Evolutionary conservation across 1,284 basidiomycete genomes (phyloP).

Genomic region (Pisolithus thermaeus): DNA sequence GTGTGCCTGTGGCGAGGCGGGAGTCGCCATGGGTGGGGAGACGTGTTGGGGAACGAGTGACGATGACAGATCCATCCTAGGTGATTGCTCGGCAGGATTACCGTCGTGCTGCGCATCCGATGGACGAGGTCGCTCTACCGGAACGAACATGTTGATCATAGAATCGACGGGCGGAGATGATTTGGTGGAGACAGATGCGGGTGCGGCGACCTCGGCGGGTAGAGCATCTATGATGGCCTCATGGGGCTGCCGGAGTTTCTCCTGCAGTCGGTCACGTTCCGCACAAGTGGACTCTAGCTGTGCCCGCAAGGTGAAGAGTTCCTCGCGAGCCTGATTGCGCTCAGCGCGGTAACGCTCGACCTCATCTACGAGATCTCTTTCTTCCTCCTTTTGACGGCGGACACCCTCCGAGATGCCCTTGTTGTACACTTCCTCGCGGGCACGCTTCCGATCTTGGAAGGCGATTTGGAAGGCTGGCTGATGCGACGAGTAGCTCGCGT

Average conservation of each 20-base stretch:
- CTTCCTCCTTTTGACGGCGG: conserved; percentile 31
- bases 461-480: conserved; percentile 35
- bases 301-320: conserved; percentile 28
- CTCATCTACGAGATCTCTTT: conserved; percentile 26
- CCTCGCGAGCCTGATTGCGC: conserved; percentile 30
- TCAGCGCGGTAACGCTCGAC: conserved; percentile 29
- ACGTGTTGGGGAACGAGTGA: conserved; percentile 21
- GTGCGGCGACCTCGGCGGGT: conserved; percentile 4
- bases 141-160: neutral
- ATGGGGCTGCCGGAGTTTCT: conserved; percentile 17
- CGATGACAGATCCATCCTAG: conserved; percentile 13
- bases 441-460: conserved; percentile 33
- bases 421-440: conserved; percentile 27
- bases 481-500: conserved; percentile 32
- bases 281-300: conserved; percentile 32
- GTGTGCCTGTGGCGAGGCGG: conserved; percentile 30
- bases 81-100: conserved; percentile 9
- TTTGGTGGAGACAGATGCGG: conserved; percentile 2
- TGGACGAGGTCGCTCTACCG: conserved; percentile 2
- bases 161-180: conserved; percentile 4
- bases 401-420: conserved; percentile 27
- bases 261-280: conserved; percentile 29
- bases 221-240: conserved; percentile 1
- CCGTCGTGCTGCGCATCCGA: conserved; percentile 4
- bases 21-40: conserved; percentile 22